These are phyloP conservation scores for Leucosporidium creatinivorum DNA, from an alignment of 768 basidiomycete genomes.

Conservation along the genomic window DNA sequence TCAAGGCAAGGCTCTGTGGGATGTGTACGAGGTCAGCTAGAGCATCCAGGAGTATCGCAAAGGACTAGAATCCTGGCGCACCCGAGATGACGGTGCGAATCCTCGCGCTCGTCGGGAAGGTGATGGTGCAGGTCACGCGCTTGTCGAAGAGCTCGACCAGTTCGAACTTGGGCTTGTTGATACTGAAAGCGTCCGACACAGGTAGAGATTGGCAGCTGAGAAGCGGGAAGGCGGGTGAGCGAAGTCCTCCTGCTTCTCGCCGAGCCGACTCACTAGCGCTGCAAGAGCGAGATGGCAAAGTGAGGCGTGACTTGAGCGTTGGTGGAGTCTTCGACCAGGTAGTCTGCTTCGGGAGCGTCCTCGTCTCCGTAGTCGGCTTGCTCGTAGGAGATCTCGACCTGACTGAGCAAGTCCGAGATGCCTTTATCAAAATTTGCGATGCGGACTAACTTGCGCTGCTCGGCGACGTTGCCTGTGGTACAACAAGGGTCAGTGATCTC, in stretches of 20 bases:
- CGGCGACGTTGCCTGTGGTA: background rate
- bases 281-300: slow-evolving; percentile 2
- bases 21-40: background rate
- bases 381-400: slow-evolving; percentile 18
- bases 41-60: too few relatives aligned
- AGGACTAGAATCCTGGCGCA: too few relatives aligned
- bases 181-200: slow-evolving; percentile 6
- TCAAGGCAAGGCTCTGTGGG: background rate
- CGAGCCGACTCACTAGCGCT: background rate
- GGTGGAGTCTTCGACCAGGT: background rate
- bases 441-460: slow-evolving; percentile 4
- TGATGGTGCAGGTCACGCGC: background rate
- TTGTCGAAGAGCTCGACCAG: background rate
- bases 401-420: background rate
- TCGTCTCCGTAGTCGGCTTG: slow-evolving; percentile 4
- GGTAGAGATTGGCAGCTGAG: slow-evolving; percentile 14
- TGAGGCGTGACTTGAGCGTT: slow-evolving; percentile 11
- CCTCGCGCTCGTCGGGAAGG: background rate
- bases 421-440: background rate
- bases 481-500: background rate
- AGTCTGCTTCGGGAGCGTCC: slow-evolving; percentile 3
- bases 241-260: too few relatives aligned
- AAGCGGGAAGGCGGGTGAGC: too few relatives aligned
- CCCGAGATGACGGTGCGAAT: slow-evolving; percentile 1
- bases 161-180: background rate